phyloP scores from a whole-genome alignment of 805 yeast species.

The Candida ulmi region DNA sequence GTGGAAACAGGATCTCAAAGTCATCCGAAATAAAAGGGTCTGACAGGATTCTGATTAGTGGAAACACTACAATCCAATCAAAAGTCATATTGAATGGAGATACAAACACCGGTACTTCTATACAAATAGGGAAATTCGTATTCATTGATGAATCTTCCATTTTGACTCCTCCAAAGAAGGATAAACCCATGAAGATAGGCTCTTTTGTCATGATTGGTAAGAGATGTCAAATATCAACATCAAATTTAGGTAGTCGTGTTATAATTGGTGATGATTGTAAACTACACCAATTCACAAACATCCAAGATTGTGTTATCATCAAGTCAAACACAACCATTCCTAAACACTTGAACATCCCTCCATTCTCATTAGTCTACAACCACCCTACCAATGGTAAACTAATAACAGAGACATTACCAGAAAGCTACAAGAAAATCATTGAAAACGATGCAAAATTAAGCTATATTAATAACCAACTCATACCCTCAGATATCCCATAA shows the following conservation, averaged over 20 bases:
- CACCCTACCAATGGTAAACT: background rate
- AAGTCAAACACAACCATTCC: slow-evolving; percentile 37
- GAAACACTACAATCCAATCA: slow-evolving; percentile 37
- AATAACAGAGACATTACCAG: slow-evolving; percentile 17
- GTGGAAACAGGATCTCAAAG: slow-evolving; percentile 45
- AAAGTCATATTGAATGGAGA: slow-evolving; percentile 18
- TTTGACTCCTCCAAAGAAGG: slow-evolving; percentile 27
- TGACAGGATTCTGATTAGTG: slow-evolving; percentile 38
- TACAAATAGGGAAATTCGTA: slow-evolving; percentile 43
- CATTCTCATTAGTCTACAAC: slow-evolving; percentile 37
- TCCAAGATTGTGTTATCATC: slow-evolving; percentile 49
- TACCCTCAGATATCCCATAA: slow-evolving; percentile 23
- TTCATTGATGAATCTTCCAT: slow-evolving; percentile 27
- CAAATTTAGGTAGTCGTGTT: slow-evolving; percentile 44
- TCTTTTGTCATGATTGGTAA: slow-evolving; percentile 40
- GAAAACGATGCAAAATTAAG: slow-evolving; percentile 18
- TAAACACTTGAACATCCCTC: slow-evolving; percentile 40
- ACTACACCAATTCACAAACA: slow-evolving; percentile 30
- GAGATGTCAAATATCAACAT: slow-evolving; percentile 27
- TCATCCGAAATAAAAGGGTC: slow-evolving; percentile 38
- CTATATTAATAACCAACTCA: slow-evolving; percentile 23
- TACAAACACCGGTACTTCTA: slow-evolving; percentile 27
- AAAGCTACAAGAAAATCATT: slow-evolving; percentile 24
- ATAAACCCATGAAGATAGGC: slow-evolving; percentile 31
- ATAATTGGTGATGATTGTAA: slow-evolving; percentile 36